A percentile compares a stretch with the other conserved stretches of the same genome.
Conservation (phyloP, 139 green algal species). For the Raphidocelis subcapitata region DNA sequence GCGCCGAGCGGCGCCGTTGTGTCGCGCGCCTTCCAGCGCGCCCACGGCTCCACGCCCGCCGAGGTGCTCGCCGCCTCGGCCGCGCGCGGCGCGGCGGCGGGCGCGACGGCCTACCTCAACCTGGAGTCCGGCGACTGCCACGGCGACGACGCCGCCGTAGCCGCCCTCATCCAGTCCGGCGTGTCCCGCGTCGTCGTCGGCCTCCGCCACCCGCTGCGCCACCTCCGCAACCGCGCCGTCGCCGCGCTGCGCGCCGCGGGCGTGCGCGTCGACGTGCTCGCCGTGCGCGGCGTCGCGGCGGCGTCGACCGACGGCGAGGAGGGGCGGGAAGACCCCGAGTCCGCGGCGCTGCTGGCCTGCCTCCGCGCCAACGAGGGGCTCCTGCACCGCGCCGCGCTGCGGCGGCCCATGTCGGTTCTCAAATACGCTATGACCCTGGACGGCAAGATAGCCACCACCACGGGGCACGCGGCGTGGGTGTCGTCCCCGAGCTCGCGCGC, state of each 20-base stretch:
- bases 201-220: slow-evolving; percentile 82
- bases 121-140: slow-evolving; percentile 90
- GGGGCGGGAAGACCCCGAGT: background rate
- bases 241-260: slow-evolving; percentile 59
- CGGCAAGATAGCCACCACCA: slow-evolving; percentile 93
- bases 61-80: slow-evolving; percentile 60
- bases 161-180: slow-evolving; percentile 68
- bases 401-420: slow-evolving; percentile 74
- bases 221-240: slow-evolving; percentile 58
- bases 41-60: slow-evolving; percentile 69
- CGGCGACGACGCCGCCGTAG: slow-evolving; percentile 72
- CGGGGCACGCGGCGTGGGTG: slow-evolving; percentile 96
- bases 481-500: slow-evolving; percentile 52
- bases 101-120: slow-evolving; percentile 90
- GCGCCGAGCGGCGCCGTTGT: slow-evolving; percentile 37
- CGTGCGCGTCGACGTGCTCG: slow-evolving; percentile 55
- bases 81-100: slow-evolving; percentile 37
- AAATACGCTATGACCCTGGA: slow-evolving; percentile 99
- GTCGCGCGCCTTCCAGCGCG: slow-evolving; percentile 53
- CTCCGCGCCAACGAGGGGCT: slow-evolving; percentile 84
- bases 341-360: slow-evolving; percentile 54
- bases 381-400: slow-evolving; percentile 78
- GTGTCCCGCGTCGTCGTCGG: slow-evolving; percentile 90
- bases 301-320: background rate
- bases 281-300: background rate